Evolutionary conservation across 1,284 basidiomycete genomes (phyloP), one percentile per base, ranked within the genome.

Genomic region (Lentinus polychrous): DNA sequence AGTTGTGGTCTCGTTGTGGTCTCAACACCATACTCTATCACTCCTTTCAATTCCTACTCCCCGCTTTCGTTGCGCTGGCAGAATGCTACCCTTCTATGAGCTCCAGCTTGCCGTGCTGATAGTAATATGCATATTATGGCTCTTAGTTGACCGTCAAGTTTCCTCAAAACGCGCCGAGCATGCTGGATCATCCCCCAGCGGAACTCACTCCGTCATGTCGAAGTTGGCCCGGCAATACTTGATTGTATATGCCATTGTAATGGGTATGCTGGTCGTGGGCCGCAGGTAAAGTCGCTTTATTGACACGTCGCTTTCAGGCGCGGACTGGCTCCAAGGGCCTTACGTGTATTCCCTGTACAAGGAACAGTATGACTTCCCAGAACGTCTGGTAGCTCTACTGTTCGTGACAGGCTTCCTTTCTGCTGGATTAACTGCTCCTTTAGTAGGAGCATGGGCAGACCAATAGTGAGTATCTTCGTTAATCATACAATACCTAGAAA

Each of bases 251-350:
- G 81, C 74, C 1, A 73, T 86, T 23, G 83, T 84, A 23, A 86
- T 86, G 84, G 79, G 83, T 79, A 55, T 49, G 78, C 33, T 27
- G 14, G 22, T 40, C 34, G n/a, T 11, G n/a, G 52, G n/a, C 31
- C 31, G 42, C 35, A 45, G 34, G 34, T 33, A 20, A 24, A 39
- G 12, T 23, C 31, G 10, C n/a, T 36, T 53, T 15, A 52, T 43
- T 49, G 18, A 46, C 41, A 14, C 40, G 8, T 42, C 43, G 17
- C 46, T 11, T 51, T 38, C 53, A 86, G 84, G 78, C 49, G 81
- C 84, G 50, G 84, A 87, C 60, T 87, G 84, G 85, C 68, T 87
- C n/a, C 83, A 87, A 61, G 84, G 84, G 0, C 84, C 84, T 20
- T 87, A 86, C 55, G 70, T 86, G 0, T 87, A 86, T 58, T 83